These are phyloP conservation scores for Claviceps lovelessii DNA, from an alignment of 2,329 filamentous ascomycete species.

Conservation along the genomic window DNA sequence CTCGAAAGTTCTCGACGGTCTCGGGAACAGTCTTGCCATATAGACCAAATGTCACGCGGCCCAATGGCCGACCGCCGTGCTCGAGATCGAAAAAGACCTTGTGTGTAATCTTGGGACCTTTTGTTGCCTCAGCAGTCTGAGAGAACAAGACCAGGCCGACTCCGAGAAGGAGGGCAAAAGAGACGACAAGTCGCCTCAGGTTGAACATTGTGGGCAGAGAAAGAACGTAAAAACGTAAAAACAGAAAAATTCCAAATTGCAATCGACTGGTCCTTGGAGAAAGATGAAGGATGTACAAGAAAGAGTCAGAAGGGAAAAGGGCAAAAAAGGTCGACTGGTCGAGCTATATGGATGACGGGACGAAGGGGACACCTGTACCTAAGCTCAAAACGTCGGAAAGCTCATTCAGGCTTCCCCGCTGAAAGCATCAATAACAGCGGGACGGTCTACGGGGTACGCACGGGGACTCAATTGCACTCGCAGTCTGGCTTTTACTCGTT, in stretches of 20 bases:
- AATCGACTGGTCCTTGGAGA: background rate
- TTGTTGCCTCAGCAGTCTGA: constrained; percentile 57
- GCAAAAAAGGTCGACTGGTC: background rate
- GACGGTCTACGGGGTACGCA: background rate
- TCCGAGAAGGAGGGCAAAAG: constrained; percentile 62
- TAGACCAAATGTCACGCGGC: constrained; percentile 65
- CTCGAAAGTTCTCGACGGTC: constrained; percentile 60
- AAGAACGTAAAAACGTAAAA: background rate
- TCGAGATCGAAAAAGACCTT: constrained; percentile 85
- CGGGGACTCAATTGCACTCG: background rate
- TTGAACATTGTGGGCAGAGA: constrained; percentile 50
- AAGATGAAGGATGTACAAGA: constrained; percentile 2
- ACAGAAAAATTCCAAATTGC: background rate
- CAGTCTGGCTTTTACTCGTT: too few species aligned
- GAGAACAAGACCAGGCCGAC: constrained; percentile 62
- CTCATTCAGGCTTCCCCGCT: background rate
- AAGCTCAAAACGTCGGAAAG: constrained; percentile 3
- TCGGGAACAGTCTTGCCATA: constrained; percentile 80
- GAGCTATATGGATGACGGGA: background rate
- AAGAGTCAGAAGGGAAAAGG: constrained; percentile 3
- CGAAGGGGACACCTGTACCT: constrained; percentile 10
- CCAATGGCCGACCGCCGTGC: constrained; percentile 59
- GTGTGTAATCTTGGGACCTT: constrained; percentile 89
- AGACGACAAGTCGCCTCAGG: constrained; percentile 54
- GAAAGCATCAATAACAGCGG: background rate